Conservation (phyloP, 345 rosid species). For the Passiflora organensis region DNA sequence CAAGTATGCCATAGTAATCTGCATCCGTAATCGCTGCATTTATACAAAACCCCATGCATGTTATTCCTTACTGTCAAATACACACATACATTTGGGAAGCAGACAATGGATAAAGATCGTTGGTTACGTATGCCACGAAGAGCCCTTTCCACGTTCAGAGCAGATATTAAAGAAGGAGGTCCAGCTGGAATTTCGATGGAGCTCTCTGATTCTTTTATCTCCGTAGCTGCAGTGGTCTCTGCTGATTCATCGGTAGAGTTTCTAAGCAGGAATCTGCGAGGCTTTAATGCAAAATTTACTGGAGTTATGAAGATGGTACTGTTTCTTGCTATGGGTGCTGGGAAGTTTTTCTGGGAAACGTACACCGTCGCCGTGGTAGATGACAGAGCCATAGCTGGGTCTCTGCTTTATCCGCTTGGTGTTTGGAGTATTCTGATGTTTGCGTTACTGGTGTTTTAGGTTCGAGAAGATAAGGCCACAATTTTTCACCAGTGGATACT, state of each 20-base stretch:
- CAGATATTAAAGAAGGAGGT: conserved; percentile 57
- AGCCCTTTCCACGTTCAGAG: conserved; percentile 78
- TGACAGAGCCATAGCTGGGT: conserved; percentile 26
- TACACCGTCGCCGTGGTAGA: conserved; percentile 21
- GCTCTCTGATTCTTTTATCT: conserved; percentile 32
- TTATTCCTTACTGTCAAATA: neutral
- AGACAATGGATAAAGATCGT: no score
- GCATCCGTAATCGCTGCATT: conserved; percentile 85
- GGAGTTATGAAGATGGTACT: conserved; percentile 5
- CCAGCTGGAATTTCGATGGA: conserved; percentile 53
- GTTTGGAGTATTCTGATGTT: neutral
- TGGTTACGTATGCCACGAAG: conserved; percentile 73
- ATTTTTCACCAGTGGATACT: conserved; percentile 9
- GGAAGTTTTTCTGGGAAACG: conserved; percentile 9
- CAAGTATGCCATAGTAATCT: conserved; percentile 75
- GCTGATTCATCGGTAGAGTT: conserved; percentile 36
- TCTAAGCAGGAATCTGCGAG: conserved; percentile 12
- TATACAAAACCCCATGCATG: conserved; percentile 28
- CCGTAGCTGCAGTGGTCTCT: conserved; percentile 20
- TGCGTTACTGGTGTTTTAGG: neutral
- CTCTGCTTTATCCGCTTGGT: no score
- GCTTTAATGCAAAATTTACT: conserved; percentile 13
- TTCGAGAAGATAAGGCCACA: neutral
- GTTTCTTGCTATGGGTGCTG: conserved; percentile 2
- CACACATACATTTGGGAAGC: neutral